phyloP scores from a whole-genome alignment of 306 rosid species.

The Quercus alba region DNA sequence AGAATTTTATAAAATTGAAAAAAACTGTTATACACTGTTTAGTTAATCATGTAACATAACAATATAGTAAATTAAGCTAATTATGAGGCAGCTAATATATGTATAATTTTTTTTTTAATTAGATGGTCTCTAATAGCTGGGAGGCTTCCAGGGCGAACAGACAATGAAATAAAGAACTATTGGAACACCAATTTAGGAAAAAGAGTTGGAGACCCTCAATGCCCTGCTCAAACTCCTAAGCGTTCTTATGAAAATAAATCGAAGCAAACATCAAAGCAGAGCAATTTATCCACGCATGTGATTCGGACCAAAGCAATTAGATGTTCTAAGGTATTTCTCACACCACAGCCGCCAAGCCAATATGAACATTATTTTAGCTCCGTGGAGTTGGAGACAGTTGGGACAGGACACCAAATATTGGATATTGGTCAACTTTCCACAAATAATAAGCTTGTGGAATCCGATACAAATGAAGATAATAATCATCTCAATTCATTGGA shows the following conservation, averaged over 20 bases:
- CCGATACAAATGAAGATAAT: neutral
- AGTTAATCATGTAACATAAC: neutral
- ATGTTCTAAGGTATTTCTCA: conserved; percentile 29
- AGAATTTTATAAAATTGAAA: too few relatives aligned
- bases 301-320: conserved; percentile 42
- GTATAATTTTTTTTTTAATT: neutral
- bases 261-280: neutral
- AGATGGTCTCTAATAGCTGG: conserved; percentile 65
- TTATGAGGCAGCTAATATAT: neutral
- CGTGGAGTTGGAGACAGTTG: too few relatives aligned
- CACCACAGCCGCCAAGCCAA: conserved; percentile 18
- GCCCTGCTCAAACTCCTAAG: neutral
- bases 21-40: too few relatives aligned
- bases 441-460: neutral
- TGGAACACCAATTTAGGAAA: conserved; percentile 30
- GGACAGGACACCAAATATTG: neutral
- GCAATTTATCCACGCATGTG: neutral
- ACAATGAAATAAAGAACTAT: conserved; percentile 64
- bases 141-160: conserved; percentile 64
- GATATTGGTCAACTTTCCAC: neutral
- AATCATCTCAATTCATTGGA: neutral
- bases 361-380: neutral
- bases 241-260: neutral
- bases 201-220: conserved; percentile 2
- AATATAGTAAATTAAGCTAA: neutral